Conservation (phyloP, 169 alveolate species). For the Eimeria sp. region DNA sequence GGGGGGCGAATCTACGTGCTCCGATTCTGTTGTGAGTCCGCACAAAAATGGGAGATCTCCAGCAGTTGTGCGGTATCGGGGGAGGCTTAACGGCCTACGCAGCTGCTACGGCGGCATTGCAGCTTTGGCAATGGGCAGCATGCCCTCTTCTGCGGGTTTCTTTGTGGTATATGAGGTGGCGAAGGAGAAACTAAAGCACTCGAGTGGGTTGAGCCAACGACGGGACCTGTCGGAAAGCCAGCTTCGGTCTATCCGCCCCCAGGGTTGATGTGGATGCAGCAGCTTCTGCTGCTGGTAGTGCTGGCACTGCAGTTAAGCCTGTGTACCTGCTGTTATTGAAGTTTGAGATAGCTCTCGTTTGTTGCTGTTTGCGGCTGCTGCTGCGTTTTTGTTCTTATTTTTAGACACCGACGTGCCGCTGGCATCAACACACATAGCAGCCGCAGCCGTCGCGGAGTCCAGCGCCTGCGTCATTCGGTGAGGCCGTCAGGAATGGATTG, state of each 20-base stretch:
- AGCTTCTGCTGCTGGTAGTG: neutral
- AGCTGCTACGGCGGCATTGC: slow-evolving; percentile 62
- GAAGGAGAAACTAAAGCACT: slow-evolving; percentile 34
- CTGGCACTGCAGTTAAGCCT: neutral
- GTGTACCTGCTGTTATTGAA: neutral
- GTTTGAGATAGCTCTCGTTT: neutral
- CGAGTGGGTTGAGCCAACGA: neutral
- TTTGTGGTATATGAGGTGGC: slow-evolving; percentile 56
- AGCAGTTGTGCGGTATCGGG: neutral
- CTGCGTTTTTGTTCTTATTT: neutral
- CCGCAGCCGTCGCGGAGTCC: slow-evolving; percentile 69
- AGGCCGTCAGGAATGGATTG: neutral
- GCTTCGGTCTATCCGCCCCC: neutral
- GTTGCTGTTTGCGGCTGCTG: slow-evolving; percentile 34
- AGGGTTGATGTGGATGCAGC: neutral
- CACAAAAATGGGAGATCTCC: neutral
- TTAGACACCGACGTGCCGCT: slow-evolving; percentile 21
- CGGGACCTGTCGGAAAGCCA: neutral
- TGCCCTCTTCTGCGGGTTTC: slow-evolving; percentile 73
- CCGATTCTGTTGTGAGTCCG: neutral
- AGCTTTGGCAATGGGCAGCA: slow-evolving; percentile 65
- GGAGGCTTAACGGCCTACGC: neutral
- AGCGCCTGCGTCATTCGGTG: slow-evolving; percentile 79
- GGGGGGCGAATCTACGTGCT: neutral
- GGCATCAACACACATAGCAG: slow-evolving; percentile 42